phyloP scores from a whole-genome alignment of 805 yeast genomes.

The Barnettozyma vustinii region DNA sequence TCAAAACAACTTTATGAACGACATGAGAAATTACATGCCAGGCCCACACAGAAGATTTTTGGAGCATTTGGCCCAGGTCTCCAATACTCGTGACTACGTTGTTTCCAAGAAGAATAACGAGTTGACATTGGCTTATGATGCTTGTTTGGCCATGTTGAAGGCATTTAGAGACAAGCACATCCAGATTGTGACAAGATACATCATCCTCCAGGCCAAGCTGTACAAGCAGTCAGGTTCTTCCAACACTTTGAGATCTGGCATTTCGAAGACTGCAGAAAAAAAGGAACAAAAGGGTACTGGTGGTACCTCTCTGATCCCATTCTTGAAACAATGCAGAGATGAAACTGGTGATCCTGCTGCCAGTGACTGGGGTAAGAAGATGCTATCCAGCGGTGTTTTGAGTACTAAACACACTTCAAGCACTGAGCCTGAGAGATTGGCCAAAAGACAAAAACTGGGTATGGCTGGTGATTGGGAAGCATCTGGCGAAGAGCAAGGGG shows the following conservation, averaged over 20 bases:
- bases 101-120: conserved; percentile 43
- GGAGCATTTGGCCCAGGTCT: conserved; percentile 47
- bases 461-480: conserved; percentile 29
- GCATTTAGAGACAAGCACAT: conserved; percentile 89
- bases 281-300: conserved; percentile 81
- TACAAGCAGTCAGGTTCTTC: conserved; percentile 46
- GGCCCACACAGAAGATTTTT: conserved; percentile 75
- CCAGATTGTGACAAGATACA: conserved; percentile 85
- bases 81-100: conserved; percentile 65
- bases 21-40: conserved; percentile 91
- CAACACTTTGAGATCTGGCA: conserved; percentile 60
- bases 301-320: conserved; percentile 87
- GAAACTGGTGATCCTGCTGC: conserved; percentile 95
- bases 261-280: conserved; percentile 42
- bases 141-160: conserved; percentile 83
- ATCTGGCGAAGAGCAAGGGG: conserved; percentile 25
- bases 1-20: conserved; percentile 56
- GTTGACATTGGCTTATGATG: conserved; percentile 72
- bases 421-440: conserved; percentile 7
- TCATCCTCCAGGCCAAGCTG: conserved; percentile 70
- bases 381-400: conserved; percentile 48
- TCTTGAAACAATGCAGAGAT: conserved; percentile 91
- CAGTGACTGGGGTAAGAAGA: conserved; percentile 82
- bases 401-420: conserved; percentile 16
- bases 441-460: conserved; percentile 27